Conservation (phyloP, 257 asterid genomes). For the Scutellaria baicalensis region DNA sequence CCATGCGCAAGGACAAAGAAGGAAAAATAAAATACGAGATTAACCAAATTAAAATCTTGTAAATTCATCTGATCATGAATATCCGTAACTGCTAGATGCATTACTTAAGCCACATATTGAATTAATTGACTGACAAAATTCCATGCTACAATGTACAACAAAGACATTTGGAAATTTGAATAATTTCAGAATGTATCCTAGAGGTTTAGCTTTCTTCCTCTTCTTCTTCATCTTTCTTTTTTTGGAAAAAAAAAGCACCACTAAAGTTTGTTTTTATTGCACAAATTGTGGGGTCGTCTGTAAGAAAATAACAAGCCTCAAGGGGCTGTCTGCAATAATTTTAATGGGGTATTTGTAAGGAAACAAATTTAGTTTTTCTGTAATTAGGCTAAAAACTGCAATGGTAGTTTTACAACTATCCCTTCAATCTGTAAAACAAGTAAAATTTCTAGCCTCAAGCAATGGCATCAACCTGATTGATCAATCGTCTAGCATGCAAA, state of each 20-base stretch:
- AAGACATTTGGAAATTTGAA: not conserved
- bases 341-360: too few species aligned
- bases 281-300: too few species aligned
- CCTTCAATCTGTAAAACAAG: not conserved
- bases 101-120: slow-evolving; percentile 7
- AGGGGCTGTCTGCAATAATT: too few species aligned
- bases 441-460: slow-evolving; percentile 1
- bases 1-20: not conserved
- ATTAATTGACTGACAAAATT: not conserved
- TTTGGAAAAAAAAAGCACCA: too few species aligned
- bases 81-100: slow-evolving; percentile 3
- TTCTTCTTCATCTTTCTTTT: too few species aligned
- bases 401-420: too few species aligned
- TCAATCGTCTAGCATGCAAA: slow-evolving; percentile 56
- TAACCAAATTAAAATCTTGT: not conserved
- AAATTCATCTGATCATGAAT: not conserved
- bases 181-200: too few species aligned
- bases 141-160: not conserved
- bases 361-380: too few species aligned
- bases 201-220: too few species aligned
- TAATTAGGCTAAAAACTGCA: too few species aligned
- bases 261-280: too few species aligned
- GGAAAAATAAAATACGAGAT: not conserved
- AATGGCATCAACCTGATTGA: slow-evolving; percentile 54
- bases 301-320: too few species aligned